phyloP scores from a whole-genome alignment of 83 land plant species.

The Picea abies region DNA sequence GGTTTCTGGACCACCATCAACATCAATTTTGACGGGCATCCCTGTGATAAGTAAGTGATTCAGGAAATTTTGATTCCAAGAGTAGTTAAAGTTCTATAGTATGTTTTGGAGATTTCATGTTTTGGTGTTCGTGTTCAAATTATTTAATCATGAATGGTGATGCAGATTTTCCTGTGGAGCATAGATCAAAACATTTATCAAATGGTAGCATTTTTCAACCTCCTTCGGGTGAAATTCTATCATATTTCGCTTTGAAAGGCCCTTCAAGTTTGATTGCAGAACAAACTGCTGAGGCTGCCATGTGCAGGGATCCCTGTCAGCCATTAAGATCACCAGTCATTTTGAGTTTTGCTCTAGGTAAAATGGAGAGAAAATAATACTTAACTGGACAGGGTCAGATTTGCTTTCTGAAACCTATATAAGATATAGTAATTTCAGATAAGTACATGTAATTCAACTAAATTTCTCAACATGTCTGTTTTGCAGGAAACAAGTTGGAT shows the following conservation, averaged over 20 bases:
- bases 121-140: neutral
- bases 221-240: neutral
- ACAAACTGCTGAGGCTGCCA: neutral
- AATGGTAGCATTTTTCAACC: neutral
- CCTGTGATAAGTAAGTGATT: too few relatives aligned
- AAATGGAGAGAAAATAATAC: neutral
- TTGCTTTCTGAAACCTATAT: neutral
- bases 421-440: too few relatives aligned
- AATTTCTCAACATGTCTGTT: neutral
- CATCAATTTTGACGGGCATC: too few relatives aligned
- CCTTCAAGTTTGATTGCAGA: neutral
- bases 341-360: slow-evolving; percentile 8
- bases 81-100: neutral
- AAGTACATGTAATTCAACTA: too few relatives aligned
- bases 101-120: neutral
- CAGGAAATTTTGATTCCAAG: neutral
- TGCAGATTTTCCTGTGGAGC: neutral
- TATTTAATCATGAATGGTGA: neutral
- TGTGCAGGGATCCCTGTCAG: too few relatives aligned
- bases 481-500: slow-evolving; percentile 7
- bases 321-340: neutral
- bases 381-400: neutral
- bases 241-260: neutral
- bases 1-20: too few relatives aligned
- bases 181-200: neutral